These are phyloP conservation scores for Phyllosticta paracitricarpa DNA, from an alignment of 2,329 filamentous ascomycete genomes.

Conservation along the genomic window DNA sequence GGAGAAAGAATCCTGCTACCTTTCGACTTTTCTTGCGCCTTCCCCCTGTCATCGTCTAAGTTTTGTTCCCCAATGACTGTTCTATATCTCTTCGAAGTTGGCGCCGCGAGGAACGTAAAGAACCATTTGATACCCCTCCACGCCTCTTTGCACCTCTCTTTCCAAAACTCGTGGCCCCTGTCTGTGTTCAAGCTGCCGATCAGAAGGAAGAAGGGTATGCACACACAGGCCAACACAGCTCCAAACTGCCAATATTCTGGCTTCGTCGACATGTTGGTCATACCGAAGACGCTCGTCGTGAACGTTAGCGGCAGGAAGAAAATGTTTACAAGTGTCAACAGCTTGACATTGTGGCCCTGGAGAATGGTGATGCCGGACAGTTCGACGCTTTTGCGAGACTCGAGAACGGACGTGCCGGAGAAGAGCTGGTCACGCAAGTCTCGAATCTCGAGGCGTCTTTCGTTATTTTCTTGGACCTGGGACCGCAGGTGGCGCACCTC, in stretches of 20 bases:
- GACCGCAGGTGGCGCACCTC: conserved; percentile 41
- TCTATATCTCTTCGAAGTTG: background rate
- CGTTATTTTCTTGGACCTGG: conserved; percentile 43
- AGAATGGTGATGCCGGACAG: conserved; percentile 40
- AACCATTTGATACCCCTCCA: conserved; percentile 11
- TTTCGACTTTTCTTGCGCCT: background rate
- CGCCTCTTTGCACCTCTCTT: conserved; percentile 6
- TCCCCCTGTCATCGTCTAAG: background rate
- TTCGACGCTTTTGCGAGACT: conserved; percentile 51
- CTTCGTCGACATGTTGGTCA: conserved; percentile 35
- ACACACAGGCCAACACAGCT: conserved; percentile 32
- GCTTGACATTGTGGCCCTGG: conserved; percentile 53
- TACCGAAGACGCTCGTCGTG: conserved; percentile 50
- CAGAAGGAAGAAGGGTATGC: conserved; percentile 37
- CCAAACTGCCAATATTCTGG: conserved; percentile 30
- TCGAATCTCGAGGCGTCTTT: conserved; percentile 45
- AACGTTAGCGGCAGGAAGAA: conserved; percentile 54
- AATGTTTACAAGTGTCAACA: conserved; percentile 50
- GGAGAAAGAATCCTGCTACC: background rate
- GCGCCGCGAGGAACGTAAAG: conserved; percentile 1
- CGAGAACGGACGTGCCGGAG: conserved; percentile 52
- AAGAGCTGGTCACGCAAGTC: conserved; percentile 53
- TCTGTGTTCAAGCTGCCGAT: conserved; percentile 36
- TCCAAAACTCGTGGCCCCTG: conserved; percentile 29
- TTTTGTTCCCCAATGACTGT: background rate